Percentiles rank a stretch among this genome's conserved stretches.
Evolutionary conservation across 108 stramenopile genomes (phyloP).

Genomic region (Cyclotella atomus): DNA sequence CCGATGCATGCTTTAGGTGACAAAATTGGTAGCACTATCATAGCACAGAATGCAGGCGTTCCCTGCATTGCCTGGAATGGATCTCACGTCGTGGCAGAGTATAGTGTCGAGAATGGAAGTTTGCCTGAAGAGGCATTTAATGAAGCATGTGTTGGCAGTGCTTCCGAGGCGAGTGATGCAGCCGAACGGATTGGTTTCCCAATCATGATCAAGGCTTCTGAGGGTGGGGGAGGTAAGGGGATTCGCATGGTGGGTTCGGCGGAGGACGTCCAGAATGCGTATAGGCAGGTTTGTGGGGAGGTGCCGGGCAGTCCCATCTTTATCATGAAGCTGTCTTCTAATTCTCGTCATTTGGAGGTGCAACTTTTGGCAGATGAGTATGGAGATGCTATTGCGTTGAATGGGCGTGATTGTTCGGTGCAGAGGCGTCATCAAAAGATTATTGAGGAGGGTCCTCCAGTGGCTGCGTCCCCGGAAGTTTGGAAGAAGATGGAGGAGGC

Average conservation of each 20-base stretch:
- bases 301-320: slow-evolving; percentile 98
- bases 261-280: slow-evolving; percentile 89
- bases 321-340: slow-evolving; percentile 92
- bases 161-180: slow-evolving; percentile 77
- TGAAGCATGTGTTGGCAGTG: slow-evolving; percentile 83
- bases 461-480: slow-evolving; percentile 91
- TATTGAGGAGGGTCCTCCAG: slow-evolving; percentile 98
- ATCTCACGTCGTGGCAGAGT: slow-evolving; percentile 74
- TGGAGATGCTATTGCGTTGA: slow-evolving; percentile 97
- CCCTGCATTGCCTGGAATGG: slow-evolving; percentile 99
- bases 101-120: slow-evolving; percentile 71
- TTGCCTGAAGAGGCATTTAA: slow-evolving; percentile 90
- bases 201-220: slow-evolving; percentile 99
- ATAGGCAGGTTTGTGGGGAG: slow-evolving; percentile 97
- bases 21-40: slow-evolving; percentile 98
- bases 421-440: slow-evolving; percentile 99
- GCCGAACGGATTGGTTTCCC: slow-evolving; percentile 94
- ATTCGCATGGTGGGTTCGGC: slow-evolving; percentile 82
- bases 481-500: slow-evolving; percentile 98
- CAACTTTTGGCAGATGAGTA: slow-evolving; percentile 98
- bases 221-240: slow-evolving; percentile 99
- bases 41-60: slow-evolving; percentile 98
- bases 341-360: slow-evolving; percentile 97
- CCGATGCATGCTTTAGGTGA: slow-evolving; percentile 99
- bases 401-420: slow-evolving; percentile 99